Conservation (phyloP, 768 basidiomycete genomes). For the Rhodosporidiobolus odoratus region DNA sequence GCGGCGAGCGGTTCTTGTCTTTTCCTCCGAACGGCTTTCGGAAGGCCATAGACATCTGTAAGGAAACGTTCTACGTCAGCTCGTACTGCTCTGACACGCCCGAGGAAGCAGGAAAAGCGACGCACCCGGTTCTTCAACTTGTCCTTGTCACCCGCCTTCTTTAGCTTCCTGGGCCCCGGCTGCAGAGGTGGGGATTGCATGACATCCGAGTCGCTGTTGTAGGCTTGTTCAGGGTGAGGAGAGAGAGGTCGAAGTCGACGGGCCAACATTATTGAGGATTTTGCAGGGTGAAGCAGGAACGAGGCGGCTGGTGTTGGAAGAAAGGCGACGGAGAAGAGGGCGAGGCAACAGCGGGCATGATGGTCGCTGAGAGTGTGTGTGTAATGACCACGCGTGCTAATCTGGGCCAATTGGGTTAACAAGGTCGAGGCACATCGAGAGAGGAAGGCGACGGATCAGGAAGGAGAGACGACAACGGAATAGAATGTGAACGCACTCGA, state of each 20-base stretch:
- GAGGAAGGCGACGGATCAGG: neutral
- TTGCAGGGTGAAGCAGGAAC: neutral
- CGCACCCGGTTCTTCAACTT: conserved; percentile 30
- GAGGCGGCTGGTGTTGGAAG: too few relatives aligned
- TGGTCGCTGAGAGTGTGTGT: too few relatives aligned
- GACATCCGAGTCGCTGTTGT: neutral
- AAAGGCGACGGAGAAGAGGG: too few relatives aligned
- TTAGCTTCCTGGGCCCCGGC: conserved; percentile 20
- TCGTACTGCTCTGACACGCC: neutral
- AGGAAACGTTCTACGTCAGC: neutral
- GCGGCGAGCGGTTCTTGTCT: conserved; percentile 1
- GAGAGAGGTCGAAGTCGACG: too few relatives aligned
- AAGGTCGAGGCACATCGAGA: neutral
- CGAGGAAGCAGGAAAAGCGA: neutral
- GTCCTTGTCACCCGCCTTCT: conserved; percentile 12
- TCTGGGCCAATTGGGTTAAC: neutral
- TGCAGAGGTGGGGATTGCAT: conserved; percentile 8
- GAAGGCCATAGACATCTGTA: conserved; percentile 26
- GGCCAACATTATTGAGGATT: too few relatives aligned
- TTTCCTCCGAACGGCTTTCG: conserved; percentile 14
- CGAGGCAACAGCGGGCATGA: too few relatives aligned
- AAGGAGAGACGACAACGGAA: neutral
- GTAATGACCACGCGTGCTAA: too few relatives aligned
- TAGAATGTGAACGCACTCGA: too few relatives aligned
- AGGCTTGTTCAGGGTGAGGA: neutral